Percentiles rank a stretch among this genome's conserved stretches.
These are phyloP conservation scores for Onygena corvina DNA, from an alignment of 2,329 filamentous ascomycete genomes.

Conservation along the genomic window DNA sequence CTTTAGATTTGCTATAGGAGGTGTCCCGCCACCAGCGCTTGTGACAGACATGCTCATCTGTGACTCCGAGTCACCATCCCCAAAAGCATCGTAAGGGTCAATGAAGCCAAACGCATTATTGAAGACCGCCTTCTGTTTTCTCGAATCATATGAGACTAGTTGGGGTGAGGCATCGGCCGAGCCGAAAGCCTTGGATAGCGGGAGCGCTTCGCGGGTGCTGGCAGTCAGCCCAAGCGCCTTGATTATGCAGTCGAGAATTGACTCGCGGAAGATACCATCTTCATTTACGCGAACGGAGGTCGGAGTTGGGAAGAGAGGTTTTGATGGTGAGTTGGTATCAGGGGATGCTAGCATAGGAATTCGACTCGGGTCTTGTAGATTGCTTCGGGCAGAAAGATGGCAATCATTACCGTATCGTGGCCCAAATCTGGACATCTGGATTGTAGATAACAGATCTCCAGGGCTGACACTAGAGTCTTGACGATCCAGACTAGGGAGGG, in stretches of 20 bases:
- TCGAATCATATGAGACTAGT: slow-evolving; percentile 71
- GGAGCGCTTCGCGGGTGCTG: slow-evolving; percentile 51
- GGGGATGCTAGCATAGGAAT: slow-evolving; percentile 3
- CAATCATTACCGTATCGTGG: slow-evolving; percentile 34
- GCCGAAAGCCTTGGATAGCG: slow-evolving; percentile 43
- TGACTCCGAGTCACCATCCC: slow-evolving; percentile 78
- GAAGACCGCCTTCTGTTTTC: slow-evolving; percentile 66
- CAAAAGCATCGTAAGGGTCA: slow-evolving; percentile 60
- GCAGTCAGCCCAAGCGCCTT: slow-evolving; percentile 72
- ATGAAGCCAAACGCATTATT: slow-evolving; percentile 86
- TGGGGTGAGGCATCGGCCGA: slow-evolving; percentile 79
- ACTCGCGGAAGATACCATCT: slow-evolving; percentile 75
- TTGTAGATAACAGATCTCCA: slow-evolving; percentile 69
- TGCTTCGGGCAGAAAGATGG: slow-evolving; percentile 10
- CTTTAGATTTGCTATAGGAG: slow-evolving; percentile 53
- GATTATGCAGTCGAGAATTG: slow-evolving; percentile 89
- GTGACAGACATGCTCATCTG: slow-evolving; percentile 57
- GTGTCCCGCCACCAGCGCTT: slow-evolving; percentile 46
- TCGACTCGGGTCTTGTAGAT: slow-evolving; percentile 10
- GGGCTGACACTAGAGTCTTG: slow-evolving; percentile 46
- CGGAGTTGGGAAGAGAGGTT: slow-evolving; percentile 15
- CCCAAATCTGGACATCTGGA: slow-evolving; percentile 54
- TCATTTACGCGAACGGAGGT: slow-evolving; percentile 41
- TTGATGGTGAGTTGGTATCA: slow-evolving; percentile 6
- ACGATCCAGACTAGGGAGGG: slow-evolving; percentile 20